Percentiles rank a stretch among this genome's conserved stretches.
These are phyloP conservation scores for Serendipita sp. DNA, from an alignment of 768 basidiomycete species.

Conservation along the genomic window DNA sequence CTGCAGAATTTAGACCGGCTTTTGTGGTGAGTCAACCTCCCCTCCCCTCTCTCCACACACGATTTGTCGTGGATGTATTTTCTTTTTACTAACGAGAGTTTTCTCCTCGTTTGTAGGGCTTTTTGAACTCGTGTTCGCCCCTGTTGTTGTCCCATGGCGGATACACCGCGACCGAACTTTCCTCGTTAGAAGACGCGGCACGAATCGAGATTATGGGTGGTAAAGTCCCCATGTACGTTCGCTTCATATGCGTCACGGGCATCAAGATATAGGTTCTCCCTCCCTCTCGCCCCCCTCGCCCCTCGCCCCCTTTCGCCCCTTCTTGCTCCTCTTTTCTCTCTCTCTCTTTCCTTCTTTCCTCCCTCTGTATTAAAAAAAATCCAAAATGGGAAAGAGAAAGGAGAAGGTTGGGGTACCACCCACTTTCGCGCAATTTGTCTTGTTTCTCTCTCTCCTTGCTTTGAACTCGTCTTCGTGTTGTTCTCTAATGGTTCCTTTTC, in stretches of 20 bases:
- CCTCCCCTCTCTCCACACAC: not conserved
- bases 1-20: not conserved
- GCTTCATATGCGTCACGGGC: not conserved
- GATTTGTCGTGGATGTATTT: no score
- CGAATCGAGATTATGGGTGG: constrained; percentile 1
- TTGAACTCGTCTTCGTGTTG: no score
- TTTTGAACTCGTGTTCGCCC: not conserved
- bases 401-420: no score
- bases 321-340: not conserved
- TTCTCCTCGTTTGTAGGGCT: not conserved
- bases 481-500: no score
- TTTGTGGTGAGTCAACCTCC: not conserved
- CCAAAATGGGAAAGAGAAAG: not conserved
- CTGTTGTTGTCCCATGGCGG: not conserved
- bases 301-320: not conserved
- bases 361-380: not conserved
- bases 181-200: not conserved
- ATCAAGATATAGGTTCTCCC: not conserved
- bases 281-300: not conserved
- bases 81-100: not conserved
- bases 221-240: not conserved
- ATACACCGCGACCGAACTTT: not conserved
- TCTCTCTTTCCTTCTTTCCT: not conserved
- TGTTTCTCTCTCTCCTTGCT: no score
- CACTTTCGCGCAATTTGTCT: no score